A percentile compares a stretch with the other conserved stretches of the same genome.
phyloP scores from a whole-genome alignment of 1,139 yeast genomes.

The Yamadazyma dendronema region DNA sequence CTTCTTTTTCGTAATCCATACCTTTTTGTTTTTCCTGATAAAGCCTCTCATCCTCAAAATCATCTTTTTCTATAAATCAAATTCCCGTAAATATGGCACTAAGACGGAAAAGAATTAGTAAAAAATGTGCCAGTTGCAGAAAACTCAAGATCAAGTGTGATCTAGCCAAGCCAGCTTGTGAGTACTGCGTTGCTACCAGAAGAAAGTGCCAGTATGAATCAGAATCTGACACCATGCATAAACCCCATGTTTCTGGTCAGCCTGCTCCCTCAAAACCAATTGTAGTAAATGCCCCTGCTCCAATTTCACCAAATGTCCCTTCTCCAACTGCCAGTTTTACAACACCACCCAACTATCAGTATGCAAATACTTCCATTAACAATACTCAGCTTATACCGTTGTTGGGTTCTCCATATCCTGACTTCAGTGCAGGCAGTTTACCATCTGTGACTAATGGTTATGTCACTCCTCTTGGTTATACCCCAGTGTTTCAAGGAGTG shows the following conservation, averaged over 20 bases:
- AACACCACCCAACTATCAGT: too few relatives aligned
- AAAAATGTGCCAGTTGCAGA: conserved; percentile 18
- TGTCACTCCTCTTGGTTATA: too few relatives aligned
- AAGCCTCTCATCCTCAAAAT: background rate
- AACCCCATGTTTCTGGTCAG: background rate
- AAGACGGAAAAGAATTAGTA: conserved; percentile 6
- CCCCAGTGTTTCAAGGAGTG: too few relatives aligned
- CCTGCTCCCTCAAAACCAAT: background rate
- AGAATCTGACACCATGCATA: conserved; percentile 1
- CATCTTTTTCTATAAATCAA: background rate
- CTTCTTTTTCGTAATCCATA: too few relatives aligned
- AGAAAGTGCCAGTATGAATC: conserved; percentile 24
- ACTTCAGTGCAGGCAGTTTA: too few relatives aligned
- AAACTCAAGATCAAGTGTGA: conserved; percentile 29
- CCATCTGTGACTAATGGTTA: too few relatives aligned
- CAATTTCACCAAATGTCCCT: background rate
- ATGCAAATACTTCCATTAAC: too few relatives aligned
- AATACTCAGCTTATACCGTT: too few relatives aligned
- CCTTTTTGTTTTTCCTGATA: too few relatives aligned
- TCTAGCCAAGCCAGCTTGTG: conserved; percentile 31
- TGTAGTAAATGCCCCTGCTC: background rate
- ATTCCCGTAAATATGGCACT: too few relatives aligned
- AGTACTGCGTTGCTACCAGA: conserved; percentile 32
- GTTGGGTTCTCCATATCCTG: too few relatives aligned
- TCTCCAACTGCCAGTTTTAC: too few relatives aligned